Conservation (phyloP, 176 grass and related monocot genomes). For the Aegilops bicornis region DNA sequence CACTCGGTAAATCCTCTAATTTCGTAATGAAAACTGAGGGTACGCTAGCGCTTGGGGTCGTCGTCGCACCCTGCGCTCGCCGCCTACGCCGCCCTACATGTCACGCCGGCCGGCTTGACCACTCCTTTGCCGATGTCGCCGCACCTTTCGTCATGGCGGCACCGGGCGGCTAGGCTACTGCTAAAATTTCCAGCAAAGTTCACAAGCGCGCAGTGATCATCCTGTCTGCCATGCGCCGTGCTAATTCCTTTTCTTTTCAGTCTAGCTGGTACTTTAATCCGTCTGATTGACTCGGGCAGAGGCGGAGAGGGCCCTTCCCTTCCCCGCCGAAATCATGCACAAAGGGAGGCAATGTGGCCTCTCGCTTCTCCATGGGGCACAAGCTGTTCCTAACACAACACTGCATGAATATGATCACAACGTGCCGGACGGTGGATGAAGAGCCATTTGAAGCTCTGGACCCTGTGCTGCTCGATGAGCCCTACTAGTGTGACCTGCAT, state of each 20-base stretch:
- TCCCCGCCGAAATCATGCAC: neutral
- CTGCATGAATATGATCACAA: neutral
- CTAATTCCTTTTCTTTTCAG: neutral
- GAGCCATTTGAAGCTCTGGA: constrained; percentile 4
- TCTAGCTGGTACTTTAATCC: neutral
- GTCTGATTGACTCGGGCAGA: neutral
- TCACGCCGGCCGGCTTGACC: neutral
- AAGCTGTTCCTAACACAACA: neutral
- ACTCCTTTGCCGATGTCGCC: neutral
- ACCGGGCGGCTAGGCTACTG: neutral
- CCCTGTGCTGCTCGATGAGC: neutral
- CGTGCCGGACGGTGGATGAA: neutral
- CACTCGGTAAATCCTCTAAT: too few relatives aligned
- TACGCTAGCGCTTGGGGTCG: neutral
- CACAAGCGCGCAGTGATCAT: neutral
- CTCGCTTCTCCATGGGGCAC: neutral
- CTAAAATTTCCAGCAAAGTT: neutral
- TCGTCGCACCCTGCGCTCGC: neutral
- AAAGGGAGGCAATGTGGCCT: neutral
- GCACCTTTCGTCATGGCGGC: neutral
- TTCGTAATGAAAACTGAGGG: too few relatives aligned
- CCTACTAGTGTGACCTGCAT: neutral
- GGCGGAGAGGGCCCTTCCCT: neutral
- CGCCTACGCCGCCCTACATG: neutral
- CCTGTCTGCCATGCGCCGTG: neutral